Evolutionary conservation across 2,329 filamentous ascomycete species (phyloP).

Genomic region (Diaporthe ilicicola): DNA sequence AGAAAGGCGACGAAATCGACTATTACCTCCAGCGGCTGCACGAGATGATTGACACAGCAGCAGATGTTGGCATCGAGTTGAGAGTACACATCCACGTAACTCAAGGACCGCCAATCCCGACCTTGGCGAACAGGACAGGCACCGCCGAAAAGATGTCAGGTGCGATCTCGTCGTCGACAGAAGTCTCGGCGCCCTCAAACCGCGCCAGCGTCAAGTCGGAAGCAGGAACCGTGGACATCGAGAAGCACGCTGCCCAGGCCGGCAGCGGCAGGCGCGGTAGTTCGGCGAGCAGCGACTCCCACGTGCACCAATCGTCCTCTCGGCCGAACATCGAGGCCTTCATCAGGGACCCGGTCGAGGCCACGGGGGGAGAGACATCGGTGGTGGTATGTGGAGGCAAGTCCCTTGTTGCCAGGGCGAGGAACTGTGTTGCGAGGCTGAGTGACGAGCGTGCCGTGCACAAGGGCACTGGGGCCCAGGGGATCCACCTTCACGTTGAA

Average conservation of each 20-base stretch:
- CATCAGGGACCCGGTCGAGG: constrained; percentile 63
- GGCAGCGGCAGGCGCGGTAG: constrained; percentile 31
- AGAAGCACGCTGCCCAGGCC: constrained; percentile 36
- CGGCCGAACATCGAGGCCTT: constrained; percentile 61
- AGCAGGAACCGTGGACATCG: constrained; percentile 37
- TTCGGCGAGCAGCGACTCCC: constrained; percentile 45
- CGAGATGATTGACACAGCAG: constrained; percentile 52
- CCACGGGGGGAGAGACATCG: constrained; percentile 67
- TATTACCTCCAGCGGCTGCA: constrained; percentile 63
- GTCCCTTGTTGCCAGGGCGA: constrained; percentile 60
- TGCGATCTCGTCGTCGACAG: constrained; percentile 38
- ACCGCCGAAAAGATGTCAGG: constrained; percentile 36
- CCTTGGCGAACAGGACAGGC: constrained; percentile 38
- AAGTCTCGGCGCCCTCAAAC: not conserved
- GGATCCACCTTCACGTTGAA: constrained; percentile 67
- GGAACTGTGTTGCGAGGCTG: constrained; percentile 63
- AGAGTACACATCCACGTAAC: constrained; percentile 65
- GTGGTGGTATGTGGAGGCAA: constrained; percentile 68
- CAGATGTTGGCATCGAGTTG: constrained; percentile 56
- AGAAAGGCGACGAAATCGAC: constrained; percentile 60
- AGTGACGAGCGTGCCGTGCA: constrained; percentile 70
- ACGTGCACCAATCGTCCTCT: constrained; percentile 54
- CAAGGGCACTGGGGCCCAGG: constrained; percentile 71
- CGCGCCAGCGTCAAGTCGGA: constrained; percentile 29
- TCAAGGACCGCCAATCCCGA: constrained; percentile 36